These are phyloP conservation scores for Tripidium arundinaceum DNA, from an alignment of 202 grass and related monocot species.

Conservation along the genomic window DNA sequence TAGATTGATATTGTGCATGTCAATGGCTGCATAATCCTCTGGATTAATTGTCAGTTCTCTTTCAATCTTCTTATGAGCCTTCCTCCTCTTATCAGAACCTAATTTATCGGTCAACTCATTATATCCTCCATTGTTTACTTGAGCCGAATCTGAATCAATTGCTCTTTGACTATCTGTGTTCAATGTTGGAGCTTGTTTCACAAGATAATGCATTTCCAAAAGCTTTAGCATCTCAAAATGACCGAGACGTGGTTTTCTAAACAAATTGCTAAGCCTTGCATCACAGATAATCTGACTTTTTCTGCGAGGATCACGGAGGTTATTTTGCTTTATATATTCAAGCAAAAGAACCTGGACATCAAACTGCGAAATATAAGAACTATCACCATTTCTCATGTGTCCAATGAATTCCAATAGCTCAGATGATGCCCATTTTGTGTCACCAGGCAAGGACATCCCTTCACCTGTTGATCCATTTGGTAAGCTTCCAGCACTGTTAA, in stretches of 20 bases:
- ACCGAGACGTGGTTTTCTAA: constrained; percentile 61
- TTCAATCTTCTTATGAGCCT: constrained; percentile 60
- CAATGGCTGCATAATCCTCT: constrained; percentile 89
- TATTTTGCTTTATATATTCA: constrained; percentile 92
- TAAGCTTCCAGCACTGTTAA: constrained; percentile 34
- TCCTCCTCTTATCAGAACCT: constrained; percentile 55
- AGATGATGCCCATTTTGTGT: constrained; percentile 68
- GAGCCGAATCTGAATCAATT: constrained; percentile 51
- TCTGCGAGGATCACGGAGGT: constrained; percentile 69
- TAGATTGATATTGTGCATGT: constrained; percentile 93
- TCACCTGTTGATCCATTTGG: constrained; percentile 43
- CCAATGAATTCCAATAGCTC: constrained; percentile 82
- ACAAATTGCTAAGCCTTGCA: constrained; percentile 61
- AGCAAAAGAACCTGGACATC: constrained; percentile 90
- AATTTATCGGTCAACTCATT: constrained; percentile 41
- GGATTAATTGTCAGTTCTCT: constrained; percentile 48
- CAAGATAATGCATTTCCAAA: constrained; percentile 79
- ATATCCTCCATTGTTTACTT: constrained; percentile 51
- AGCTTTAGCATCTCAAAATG: constrained; percentile 92
- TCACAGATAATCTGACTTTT: constrained; percentile 97
- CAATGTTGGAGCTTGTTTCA: constrained; percentile 53
- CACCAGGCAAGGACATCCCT: constrained; percentile 39
- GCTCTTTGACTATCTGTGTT: constrained; percentile 43
- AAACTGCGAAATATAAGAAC: constrained; percentile 57
- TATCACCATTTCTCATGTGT: constrained; percentile 81